Evolutionary conservation across 805 yeast genomes (phyloP).

Genomic region (Schwanniomyces occidentalis): DNA sequence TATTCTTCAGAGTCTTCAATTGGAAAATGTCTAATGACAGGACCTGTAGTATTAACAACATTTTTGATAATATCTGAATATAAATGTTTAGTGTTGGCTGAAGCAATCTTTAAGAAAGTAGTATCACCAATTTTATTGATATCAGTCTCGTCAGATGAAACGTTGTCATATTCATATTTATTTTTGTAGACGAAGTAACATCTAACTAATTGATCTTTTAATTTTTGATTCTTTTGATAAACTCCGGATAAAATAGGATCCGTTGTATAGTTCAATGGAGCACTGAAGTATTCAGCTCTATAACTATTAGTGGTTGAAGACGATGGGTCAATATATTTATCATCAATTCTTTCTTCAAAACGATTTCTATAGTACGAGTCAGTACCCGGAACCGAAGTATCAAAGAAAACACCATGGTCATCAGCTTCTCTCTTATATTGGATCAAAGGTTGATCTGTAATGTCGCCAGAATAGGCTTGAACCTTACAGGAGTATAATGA

Average conservation of each 20-base stretch:
- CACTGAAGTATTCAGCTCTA: slow-evolving; percentile 77
- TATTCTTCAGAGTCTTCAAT: slow-evolving; percentile 79
- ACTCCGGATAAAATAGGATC: slow-evolving; percentile 48
- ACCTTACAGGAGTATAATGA: slow-evolving; percentile 91
- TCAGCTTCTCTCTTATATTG: slow-evolving; percentile 77
- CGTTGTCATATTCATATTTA: slow-evolving; percentile 19
- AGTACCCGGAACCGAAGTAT: slow-evolving; percentile 52
- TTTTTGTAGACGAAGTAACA: slow-evolving; percentile 86
- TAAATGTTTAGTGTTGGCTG: slow-evolving; percentile 73
- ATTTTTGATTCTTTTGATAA: slow-evolving; percentile 29
- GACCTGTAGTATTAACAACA: slow-evolving; percentile 79
- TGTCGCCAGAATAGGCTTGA: slow-evolving; percentile 58
- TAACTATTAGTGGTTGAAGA: slow-evolving; percentile 43
- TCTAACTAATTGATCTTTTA: slow-evolving; percentile 52
- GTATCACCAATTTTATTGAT: slow-evolving; percentile 73
- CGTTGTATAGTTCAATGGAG: slow-evolving; percentile 51
- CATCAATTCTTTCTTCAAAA: slow-evolving; percentile 80
- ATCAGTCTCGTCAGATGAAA: slow-evolving; percentile 43
- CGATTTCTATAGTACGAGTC: slow-evolving; percentile 40
- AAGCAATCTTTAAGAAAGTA: slow-evolving; percentile 74
- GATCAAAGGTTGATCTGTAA: slow-evolving; percentile 51
- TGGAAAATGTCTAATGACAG: slow-evolving; percentile 85
- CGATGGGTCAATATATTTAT: slow-evolving; percentile 67
- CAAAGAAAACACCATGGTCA: slow-evolving; percentile 91
- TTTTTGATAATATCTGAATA: slow-evolving; percentile 71